A percentile compares a stretch with the other conserved stretches of the same genome.
Conservation (phyloP, 371 early-diverging fungal genomes). For the Haplosporangium sp. region DNA sequence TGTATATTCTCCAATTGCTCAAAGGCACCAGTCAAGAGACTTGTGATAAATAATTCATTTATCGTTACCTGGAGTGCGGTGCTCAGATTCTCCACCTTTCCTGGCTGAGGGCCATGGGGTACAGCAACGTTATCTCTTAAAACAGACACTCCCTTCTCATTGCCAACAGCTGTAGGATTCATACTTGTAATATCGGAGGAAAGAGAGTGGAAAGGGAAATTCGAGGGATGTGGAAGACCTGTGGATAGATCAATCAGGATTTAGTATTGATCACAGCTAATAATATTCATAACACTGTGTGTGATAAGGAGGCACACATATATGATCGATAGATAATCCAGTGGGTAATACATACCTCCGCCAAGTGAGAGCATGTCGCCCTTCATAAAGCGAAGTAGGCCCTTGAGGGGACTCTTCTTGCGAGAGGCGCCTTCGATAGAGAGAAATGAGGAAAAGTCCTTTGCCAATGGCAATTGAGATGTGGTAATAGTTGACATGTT, state of each 20-base stretch:
- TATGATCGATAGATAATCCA: not conserved
- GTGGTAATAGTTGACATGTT: conserved; percentile 9
- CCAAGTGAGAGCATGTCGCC: conserved; percentile 55
- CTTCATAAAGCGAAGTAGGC: conserved; percentile 35
- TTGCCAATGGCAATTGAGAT: conserved; percentile 37
- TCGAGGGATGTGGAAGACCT: conserved; percentile 68
- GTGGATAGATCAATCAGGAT: not conserved
- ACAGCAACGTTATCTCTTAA: conserved; percentile 29
- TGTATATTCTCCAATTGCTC: too few relatives aligned
- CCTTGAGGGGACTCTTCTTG: conserved; percentile 54
- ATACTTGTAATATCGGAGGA: conserved; percentile 58
- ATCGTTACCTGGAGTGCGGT: conserved; percentile 38
- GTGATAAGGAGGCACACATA: not conserved
- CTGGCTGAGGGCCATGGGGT: conserved; percentile 38
- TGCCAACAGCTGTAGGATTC: conserved; percentile 34
- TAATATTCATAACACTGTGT: too few relatives aligned
- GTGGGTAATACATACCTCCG: conserved; percentile 27
- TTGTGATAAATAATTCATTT: not conserved
- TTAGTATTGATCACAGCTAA: not conserved
- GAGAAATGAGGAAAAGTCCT: conserved; percentile 52
- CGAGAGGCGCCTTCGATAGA: conserved; percentile 42
- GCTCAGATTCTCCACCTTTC: conserved; percentile 40
- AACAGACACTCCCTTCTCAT: not conserved
- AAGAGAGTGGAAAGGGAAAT: conserved; percentile 67
- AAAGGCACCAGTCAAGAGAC: too few relatives aligned